Percentiles rank a stretch among this genome's conserved stretches.
These are phyloP conservation scores for Avicennia marina DNA, from an alignment of 257 asterid genomes.

Conservation along the genomic window DNA sequence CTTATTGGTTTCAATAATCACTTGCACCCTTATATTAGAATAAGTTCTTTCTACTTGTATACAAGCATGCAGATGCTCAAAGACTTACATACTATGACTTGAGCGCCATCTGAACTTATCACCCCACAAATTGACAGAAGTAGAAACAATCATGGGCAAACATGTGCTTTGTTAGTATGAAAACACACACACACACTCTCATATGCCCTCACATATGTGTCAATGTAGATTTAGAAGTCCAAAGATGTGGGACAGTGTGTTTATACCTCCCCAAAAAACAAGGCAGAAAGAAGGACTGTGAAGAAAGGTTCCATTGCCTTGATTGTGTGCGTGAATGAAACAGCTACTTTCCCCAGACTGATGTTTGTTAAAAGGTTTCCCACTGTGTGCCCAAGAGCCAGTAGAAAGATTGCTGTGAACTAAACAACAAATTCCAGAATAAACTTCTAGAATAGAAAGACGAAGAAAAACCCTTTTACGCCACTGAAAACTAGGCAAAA, in stretches of 20 bases:
- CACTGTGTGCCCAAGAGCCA: conserved; percentile 68
- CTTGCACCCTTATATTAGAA: too few relatives aligned
- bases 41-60: too few relatives aligned
- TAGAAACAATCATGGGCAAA: too few relatives aligned
- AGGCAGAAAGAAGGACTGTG: conserved; percentile 67
- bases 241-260: not conserved
- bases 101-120: too few relatives aligned
- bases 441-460: conserved; percentile 1
- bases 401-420: conserved; percentile 49
- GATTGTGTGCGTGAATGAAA: conserved; percentile 92
- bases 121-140: too few relatives aligned
- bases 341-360: conserved; percentile 84
- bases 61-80: too few relatives aligned
- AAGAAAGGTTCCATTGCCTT: conserved; percentile 98
- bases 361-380: conserved; percentile 88
- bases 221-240: not conserved
- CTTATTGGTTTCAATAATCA: too few relatives aligned
- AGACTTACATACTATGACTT: too few relatives aligned
- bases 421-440: conserved; percentile 20
- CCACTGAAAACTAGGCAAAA: not conserved
- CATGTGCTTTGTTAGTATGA: too few relatives aligned
- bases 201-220: not conserved
- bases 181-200: too few relatives aligned
- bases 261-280: conserved; percentile 66
- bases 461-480: not conserved